These are phyloP conservation scores for Salix dunnii DNA, from an alignment of 345 rosid genomes.

Conservation along the genomic window DNA sequence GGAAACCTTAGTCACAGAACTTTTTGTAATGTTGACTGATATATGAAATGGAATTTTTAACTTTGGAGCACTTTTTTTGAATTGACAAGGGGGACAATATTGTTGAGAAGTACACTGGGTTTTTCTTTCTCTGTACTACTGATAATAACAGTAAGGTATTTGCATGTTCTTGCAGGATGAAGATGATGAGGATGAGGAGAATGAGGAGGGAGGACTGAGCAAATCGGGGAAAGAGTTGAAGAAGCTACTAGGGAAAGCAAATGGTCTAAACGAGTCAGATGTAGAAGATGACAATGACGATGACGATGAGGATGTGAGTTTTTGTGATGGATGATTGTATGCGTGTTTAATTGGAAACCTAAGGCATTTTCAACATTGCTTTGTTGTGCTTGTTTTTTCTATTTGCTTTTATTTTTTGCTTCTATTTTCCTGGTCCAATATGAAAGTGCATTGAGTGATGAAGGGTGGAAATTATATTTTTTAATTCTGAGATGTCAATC, in stretches of 20 bases:
- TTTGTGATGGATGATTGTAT: slow-evolving; percentile 12
- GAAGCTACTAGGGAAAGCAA: slow-evolving; percentile 74
- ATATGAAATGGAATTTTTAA: no score
- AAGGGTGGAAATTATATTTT: neutral
- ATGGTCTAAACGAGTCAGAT: slow-evolving; percentile 71
- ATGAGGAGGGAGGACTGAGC: slow-evolving; percentile 86
- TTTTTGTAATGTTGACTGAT: neutral
- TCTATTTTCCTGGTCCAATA: neutral
- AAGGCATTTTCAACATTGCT: neutral
- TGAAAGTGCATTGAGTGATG: neutral
- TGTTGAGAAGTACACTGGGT: neutral
- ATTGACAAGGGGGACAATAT: neutral
- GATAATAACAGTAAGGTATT: neutral
- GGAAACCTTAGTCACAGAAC: neutral
- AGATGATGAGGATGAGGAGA: slow-evolving; percentile 80
- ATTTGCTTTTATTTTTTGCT: neutral
- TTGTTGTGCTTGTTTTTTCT: neutral
- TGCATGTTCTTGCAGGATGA: slow-evolving; percentile 54
- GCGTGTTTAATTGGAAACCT: neutral
- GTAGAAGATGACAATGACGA: slow-evolving; percentile 71
- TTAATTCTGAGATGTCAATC: neutral
- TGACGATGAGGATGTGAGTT: slow-evolving; percentile 67
- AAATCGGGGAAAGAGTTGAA: slow-evolving; percentile 92
- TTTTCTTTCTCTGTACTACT: neutral
- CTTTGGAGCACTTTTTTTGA: neutral